Conservation (phyloP, 441 rosid species). For the Dalechampia spathulata region DNA sequence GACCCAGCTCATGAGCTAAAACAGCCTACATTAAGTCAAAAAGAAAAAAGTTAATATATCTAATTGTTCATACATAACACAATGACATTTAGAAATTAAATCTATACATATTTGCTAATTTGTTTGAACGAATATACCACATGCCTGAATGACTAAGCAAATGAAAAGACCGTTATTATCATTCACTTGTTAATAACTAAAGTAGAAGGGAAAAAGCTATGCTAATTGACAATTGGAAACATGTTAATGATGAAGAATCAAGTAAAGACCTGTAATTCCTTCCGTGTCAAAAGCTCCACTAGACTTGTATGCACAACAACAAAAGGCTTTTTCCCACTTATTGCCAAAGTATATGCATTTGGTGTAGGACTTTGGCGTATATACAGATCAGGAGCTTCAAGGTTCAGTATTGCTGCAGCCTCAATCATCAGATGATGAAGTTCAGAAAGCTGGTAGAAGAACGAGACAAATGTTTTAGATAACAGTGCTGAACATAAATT, state of each 20-base stretch:
- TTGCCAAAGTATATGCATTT: constrained; percentile 85
- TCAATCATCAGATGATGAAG: constrained; percentile 78
- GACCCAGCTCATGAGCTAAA: constrained; percentile 94
- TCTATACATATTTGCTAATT: too few relatives aligned
- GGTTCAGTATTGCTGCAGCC: constrained; percentile 71
- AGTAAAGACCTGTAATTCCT: constrained; percentile 76
- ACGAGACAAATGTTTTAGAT: not conserved
- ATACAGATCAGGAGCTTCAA: constrained; percentile 84
- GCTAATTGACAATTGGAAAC: not conserved
- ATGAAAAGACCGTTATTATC: too few relatives aligned
- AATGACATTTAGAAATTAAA: too few relatives aligned
- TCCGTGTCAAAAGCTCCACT: constrained; percentile 77
- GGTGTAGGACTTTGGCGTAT: constrained; percentile 92
- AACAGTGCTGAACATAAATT: not conserved
- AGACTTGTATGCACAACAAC: constrained; percentile 86
- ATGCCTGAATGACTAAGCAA: too few relatives aligned
- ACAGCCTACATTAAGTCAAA: constrained; percentile 56
- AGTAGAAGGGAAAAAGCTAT: not conserved
- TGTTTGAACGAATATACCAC: too few relatives aligned
- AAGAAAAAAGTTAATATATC: constrained; percentile 13
- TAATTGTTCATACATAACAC: constrained; percentile 9
- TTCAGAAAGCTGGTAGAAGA: constrained; percentile 61
- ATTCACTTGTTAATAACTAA: too few relatives aligned
- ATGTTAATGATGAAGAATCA: constrained; percentile 12
- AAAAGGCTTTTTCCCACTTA: constrained; percentile 86